Evolutionary conservation across 768 basidiomycete species (phyloP), one percentile per base, ranked within the genome.

Genomic region (Clavaria fumosa): DNA sequence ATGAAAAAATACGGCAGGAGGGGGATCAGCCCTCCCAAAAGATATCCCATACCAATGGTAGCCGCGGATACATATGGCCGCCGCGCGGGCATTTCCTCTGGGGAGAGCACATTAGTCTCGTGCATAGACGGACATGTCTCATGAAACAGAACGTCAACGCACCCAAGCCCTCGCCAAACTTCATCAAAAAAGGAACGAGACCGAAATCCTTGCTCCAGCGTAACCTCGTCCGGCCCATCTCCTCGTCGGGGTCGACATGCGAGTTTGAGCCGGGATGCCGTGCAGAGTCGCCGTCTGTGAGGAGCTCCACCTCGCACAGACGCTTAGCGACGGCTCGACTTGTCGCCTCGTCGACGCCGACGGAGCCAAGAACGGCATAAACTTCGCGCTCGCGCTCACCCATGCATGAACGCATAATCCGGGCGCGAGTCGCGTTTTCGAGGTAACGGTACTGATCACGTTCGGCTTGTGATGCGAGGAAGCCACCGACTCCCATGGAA

Each of bases 341-440:
- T 7, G 84, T 69, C 35, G 66, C 66, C 49, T 88, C 81, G 44
- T 93, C 84, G 18, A 99, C 76, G 27, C 95, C 95, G 28, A 93
- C 68, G 1, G 88, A 83, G 3, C 80, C 83, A 4, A 97, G 75
- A 1, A 99, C 71, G 26, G 74, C 82, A 39, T 76, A 66, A 1
- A 97, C 89, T 53, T 97, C 95, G 31, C 93, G 76, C 59, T 97
- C 90, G 73, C 97, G 82, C 64, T 97, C 91, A 34, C 89, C 89
- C 6, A 75, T 72, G 52, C 95, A 99, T 39, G 82, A 88, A 9
- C 85, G 76, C 2, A 69, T 54, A n/a, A 97, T 90, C 21, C 91
- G 78, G 12, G 77, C 69, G 30, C 76, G 64, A 7, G 86, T 91
- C 43, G 76, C 70, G 26, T 70, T 66, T 20, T 66, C 72, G 21